These are phyloP conservation scores for Pichia cabralensis DNA, from an alignment of 805 yeast genomes.

Conservation along the genomic window DNA sequence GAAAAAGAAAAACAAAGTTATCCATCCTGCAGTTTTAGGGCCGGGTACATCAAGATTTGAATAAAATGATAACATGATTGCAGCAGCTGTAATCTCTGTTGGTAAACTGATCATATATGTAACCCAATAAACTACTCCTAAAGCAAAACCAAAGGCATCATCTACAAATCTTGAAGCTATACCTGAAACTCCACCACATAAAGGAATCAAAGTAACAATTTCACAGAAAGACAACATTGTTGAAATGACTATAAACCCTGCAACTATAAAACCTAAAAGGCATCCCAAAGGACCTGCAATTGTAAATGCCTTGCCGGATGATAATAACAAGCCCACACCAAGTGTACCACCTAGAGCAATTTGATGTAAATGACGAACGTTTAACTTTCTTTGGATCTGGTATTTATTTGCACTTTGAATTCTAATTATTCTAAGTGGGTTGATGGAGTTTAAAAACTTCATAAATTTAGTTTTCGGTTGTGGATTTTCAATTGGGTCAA, in stretches of 20 bases:
- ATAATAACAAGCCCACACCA: constrained; percentile 65
- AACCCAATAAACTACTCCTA: constrained; percentile 67
- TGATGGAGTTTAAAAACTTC: constrained; percentile 5
- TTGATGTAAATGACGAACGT: constrained; percentile 64
- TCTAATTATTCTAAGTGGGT: constrained; percentile 8
- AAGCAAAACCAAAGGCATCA: constrained; percentile 67
- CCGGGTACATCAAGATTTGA: constrained; percentile 41
- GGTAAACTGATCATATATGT: constrained; percentile 67
- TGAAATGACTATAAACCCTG: constrained; percentile 57
- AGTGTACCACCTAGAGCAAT: constrained; percentile 71
- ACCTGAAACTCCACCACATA: constrained; percentile 73
- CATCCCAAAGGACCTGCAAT: constrained; percentile 76
- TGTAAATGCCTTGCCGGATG: constrained; percentile 62
- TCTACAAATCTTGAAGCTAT: constrained; percentile 66
- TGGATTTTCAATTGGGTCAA: constrained; percentile 6
- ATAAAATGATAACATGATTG: constrained; percentile 65
- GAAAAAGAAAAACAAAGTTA: constrained; percentile 43
- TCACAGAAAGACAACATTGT: constrained; percentile 73
- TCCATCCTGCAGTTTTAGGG: constrained; percentile 55
- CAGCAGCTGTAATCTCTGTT: constrained; percentile 72
- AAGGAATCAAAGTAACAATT: constrained; percentile 69
- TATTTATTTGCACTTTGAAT: constrained; percentile 16
- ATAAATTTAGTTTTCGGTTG: not conserved
- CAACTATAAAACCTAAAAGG: constrained; percentile 50
- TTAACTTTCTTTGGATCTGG: constrained; percentile 45